Evolutionary conservation across 441 rosid genomes (phyloP).

Genomic region (Breynia disticha): DNA sequence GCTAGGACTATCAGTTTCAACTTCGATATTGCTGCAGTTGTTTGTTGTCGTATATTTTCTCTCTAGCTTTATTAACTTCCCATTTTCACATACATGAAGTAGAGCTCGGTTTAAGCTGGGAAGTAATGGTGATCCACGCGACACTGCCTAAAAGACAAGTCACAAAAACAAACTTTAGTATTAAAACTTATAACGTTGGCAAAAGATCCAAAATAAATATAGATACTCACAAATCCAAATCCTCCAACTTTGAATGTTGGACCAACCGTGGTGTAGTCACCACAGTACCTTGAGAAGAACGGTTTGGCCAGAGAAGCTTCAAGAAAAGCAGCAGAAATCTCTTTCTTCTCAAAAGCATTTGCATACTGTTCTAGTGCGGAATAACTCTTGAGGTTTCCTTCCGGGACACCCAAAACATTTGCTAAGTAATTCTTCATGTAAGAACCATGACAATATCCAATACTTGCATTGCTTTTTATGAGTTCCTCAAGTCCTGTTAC

Average conservation of each 20-base stretch:
- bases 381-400: slow-evolving; percentile 11
- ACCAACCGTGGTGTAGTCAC: slow-evolving; percentile 7
- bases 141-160: slow-evolving; percentile 12
- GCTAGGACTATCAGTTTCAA: slow-evolving; percentile 8
- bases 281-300: slow-evolving; percentile 17
- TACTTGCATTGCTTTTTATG: slow-evolving; percentile 9
- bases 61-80: slow-evolving; percentile 8
- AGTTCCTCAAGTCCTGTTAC: slow-evolving; percentile 9
- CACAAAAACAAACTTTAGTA: not conserved
- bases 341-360: slow-evolving; percentile 13
- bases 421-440: slow-evolving; percentile 9
- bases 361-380: slow-evolving; percentile 12
- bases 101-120: slow-evolving; percentile 14
- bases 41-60: not conserved
- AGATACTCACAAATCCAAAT: slow-evolving; percentile 17
- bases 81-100: slow-evolving; percentile 14
- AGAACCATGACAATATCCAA: slow-evolving; percentile 18
- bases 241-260: slow-evolving; percentile 18
- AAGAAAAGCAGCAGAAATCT: slow-evolving; percentile 19
- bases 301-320: slow-evolving; percentile 14
- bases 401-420: slow-evolving; percentile 13
- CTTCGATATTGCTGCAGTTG: slow-evolving; percentile 1
- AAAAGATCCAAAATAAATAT: too few species aligned
- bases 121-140: slow-evolving; percentile 14
- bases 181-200: too few species aligned